phyloP scores from a whole-genome alignment of 2,329 filamentous ascomycete genomes.

The Bisporella sp. region DNA sequence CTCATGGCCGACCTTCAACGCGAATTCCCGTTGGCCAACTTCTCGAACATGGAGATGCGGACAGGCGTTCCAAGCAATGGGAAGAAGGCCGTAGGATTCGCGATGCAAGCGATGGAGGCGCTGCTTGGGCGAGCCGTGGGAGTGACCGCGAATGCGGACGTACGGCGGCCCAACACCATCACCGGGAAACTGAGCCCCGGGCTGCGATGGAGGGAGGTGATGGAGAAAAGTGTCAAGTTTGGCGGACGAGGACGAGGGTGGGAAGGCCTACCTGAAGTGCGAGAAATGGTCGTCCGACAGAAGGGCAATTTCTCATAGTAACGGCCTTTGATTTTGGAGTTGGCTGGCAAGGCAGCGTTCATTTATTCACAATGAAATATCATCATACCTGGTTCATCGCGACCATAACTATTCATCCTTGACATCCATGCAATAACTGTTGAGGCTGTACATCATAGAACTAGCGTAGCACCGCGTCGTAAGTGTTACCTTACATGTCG shows the following conservation, averaged over 20 bases:
- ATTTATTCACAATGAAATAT: no score
- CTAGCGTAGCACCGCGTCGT: no score
- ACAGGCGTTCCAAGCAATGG: slow-evolving; percentile 27
- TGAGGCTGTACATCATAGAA: no score
- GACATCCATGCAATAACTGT: no score
- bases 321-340: no score
- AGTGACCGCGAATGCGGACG: slow-evolving; percentile 26
- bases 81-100: slow-evolving; percentile 28
- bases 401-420: no score
- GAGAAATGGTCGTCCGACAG: slow-evolving; percentile 24
- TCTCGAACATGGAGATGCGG: slow-evolving; percentile 22
- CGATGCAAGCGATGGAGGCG: slow-evolving; percentile 29
- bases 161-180: slow-evolving; percentile 26
- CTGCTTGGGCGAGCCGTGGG: slow-evolving; percentile 26
- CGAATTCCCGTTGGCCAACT: slow-evolving; percentile 23
- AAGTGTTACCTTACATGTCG: no score
- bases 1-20: slow-evolving; percentile 23
- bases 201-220: slow-evolving; percentile 26
- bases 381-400: no score
- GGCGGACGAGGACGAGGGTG: slow-evolving; percentile 25
- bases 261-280: slow-evolving; percentile 27
- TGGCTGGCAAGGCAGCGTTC: no score
- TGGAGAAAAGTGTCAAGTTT: slow-evolving; percentile 26
- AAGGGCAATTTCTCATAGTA: slow-evolving; percentile 2
- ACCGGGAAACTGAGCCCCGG: slow-evolving; percentile 26